Evolutionary conservation across 179 eudicot species (phyloP), one percentile per base, ranked within the genome.

Genomic region (Monotropa hypopitys): DNA sequence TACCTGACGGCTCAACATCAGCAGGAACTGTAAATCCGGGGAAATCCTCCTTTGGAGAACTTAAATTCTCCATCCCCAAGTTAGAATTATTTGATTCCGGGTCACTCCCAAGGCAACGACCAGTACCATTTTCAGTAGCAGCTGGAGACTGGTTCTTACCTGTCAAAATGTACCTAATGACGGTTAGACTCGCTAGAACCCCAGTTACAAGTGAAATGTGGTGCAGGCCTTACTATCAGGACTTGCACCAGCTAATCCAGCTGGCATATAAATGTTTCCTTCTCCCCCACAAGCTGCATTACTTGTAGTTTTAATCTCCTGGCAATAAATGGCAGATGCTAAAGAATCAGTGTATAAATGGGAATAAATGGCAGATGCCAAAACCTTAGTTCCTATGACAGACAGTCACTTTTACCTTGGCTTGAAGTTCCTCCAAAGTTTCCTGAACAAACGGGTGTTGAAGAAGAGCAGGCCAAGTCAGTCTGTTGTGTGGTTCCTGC

Each of bases 391-490:
- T 73, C 10, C 68, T 32, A 78, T 49, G 3, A 76, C 72, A 53
- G 45, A n/a, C 49, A 75, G 76, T 43, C 7, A 46, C 16, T 65
- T 11, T 23, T 81, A 87, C 93, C 88, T 83, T 84, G 75, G 85
- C 85, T 71, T 92, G 86, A 76, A 83, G 45, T 30, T 88, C 91
- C 68, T 81, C 81, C 23, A 85, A 62, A 73, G 85, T 73, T 73
- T 90, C 99, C 84, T 73, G 86, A 76, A 96, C 92, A 80, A 96
- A 96, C 30, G 99, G 98, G 75, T 96, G 99, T 72, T 91, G 93
- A 73, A 96, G 97, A 54, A 96, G 96, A 73, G 87, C 90, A 79
- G 99, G 99, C 99, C 99, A 96, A 57, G 97, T 88, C 75, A 96
- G 82, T 73, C 99, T 88, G 81, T 86, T 88, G 73, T 96, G 97